Evolutionary conservation across 139 green algal species (phyloP).

Genomic region (Zygnema circumcarinatum): DNA sequence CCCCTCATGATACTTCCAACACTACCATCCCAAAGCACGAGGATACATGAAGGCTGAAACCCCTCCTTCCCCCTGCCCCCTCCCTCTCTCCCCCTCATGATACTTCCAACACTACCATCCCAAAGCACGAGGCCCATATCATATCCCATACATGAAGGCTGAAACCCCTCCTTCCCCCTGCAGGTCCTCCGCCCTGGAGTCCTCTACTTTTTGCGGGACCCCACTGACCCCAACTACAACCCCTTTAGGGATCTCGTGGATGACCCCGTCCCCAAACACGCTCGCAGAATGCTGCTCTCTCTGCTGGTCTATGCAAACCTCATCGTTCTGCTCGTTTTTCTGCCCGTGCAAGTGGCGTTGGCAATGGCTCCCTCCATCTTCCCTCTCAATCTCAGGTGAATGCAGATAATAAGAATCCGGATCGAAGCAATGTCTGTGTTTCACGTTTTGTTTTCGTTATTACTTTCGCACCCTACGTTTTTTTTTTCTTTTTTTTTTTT

Average conservation of each 20-base stretch:
- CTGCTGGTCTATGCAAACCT: conserved; percentile 60
- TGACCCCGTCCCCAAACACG: conserved; percentile 59
- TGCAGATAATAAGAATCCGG: too few species aligned
- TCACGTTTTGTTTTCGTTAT: conserved; percentile 10
- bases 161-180: too few species aligned
- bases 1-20: too few species aligned
- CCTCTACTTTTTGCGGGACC: conserved; percentile 58
- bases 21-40: too few species aligned
- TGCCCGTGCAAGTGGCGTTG: conserved; percentile 46
- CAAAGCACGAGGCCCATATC: too few species aligned
- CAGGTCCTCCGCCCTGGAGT: conserved; percentile 59
- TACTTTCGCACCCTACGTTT: too few species aligned
- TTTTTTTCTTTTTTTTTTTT: background rate
- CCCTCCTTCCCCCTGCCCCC: too few species aligned
- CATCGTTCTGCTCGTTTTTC: conserved; percentile 58
- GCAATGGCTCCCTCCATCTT: conserved; percentile 46
- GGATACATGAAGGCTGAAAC: too few species aligned
- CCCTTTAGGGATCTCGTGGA: conserved; percentile 62
- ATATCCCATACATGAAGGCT: too few species aligned
- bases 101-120: too few species aligned
- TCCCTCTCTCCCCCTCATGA: too few species aligned
- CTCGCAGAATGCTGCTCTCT: conserved; percentile 51
- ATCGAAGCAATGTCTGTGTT: background rate
- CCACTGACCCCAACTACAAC: conserved; percentile 62
- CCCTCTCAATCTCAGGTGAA: conserved; percentile 56